phyloP scores from a whole-genome alignment of 257 asterid genomes.

The Pogostemon cablin region DNA sequence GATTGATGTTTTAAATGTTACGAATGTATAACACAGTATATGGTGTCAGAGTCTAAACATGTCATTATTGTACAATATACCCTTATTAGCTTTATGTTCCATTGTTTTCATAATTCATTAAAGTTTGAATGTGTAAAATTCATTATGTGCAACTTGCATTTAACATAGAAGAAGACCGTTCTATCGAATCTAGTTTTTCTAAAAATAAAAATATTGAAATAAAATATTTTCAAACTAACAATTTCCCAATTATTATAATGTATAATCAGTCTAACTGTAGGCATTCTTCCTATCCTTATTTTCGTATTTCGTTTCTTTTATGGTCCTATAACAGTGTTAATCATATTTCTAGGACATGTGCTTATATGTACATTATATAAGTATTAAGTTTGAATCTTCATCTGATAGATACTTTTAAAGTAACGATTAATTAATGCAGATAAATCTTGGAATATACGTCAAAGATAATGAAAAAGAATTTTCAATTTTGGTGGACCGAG shows the following conservation, averaged over 20 bases:
- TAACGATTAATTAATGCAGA: slow-evolving; percentile 41
- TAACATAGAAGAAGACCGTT: not conserved
- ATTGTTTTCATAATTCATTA: slow-evolving; percentile 5
- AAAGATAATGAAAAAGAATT: slow-evolving; percentile 57
- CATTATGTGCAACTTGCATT: not conserved
- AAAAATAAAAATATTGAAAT: not conserved
- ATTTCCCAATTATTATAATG: not conserved
- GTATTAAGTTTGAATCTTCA: slow-evolving; percentile 13
- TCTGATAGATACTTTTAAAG: not conserved
- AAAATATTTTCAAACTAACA: not conserved
- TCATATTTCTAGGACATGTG: not conserved
- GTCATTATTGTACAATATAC: not conserved
- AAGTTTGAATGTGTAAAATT: not conserved
- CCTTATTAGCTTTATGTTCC: not conserved
- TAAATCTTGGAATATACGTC: slow-evolving; percentile 66
- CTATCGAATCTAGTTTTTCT: not conserved
- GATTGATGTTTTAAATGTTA: not conserved
- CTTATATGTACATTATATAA: not conserved
- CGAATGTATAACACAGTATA: not conserved
- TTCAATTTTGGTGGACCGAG: slow-evolving; percentile 73
- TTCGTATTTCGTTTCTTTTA: not conserved
- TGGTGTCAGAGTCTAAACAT: not conserved
- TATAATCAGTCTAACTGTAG: not conserved
- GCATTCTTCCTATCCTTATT: not conserved
- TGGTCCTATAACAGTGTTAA: not conserved